Conservation (phyloP, 148 eudicot species). For the Chenopodium formosanum region DNA sequence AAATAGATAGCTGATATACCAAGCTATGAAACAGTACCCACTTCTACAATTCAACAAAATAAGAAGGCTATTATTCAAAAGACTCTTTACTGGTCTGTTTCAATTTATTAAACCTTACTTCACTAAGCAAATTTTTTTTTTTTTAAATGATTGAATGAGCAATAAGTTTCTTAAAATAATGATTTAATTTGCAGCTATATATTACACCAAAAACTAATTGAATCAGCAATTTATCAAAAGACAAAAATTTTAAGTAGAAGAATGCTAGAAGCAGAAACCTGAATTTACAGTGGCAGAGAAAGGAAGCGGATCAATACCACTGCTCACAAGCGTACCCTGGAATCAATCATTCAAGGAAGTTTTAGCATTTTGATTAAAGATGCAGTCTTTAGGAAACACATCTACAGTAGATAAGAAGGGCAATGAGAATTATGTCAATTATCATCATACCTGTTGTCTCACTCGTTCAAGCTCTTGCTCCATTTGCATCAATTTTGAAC, state of each 20-base stretch:
- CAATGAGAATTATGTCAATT: neutral
- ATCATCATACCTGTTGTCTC: constrained; percentile 64
- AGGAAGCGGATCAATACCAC: constrained; percentile 58
- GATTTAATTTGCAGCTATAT: too few relatives aligned
- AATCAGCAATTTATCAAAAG: too few relatives aligned
- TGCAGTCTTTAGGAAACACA: neutral
- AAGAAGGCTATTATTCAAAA: neutral
- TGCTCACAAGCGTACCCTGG: constrained; percentile 64
- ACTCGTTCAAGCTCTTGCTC: constrained; percentile 89
- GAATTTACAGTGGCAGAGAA: constrained; percentile 54
- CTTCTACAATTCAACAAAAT: neutral
- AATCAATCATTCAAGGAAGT: constrained; percentile 20
- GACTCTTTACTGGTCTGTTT: neutral
- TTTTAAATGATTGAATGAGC: too few relatives aligned
- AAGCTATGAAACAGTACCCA: neutral
- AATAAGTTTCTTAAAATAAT: too few relatives aligned
- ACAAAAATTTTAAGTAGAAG: neutral
- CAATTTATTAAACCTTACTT: neutral
- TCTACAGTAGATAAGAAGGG: neutral
- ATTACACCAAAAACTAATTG: too few relatives aligned
- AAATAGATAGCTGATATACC: neutral
- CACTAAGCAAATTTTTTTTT: neutral
- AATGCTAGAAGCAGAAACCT: constrained; percentile 44
- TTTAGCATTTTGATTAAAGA: constrained; percentile 8
- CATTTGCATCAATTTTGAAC: constrained; percentile 69